Evolutionary conservation across 2,329 filamentous ascomycete species (phyloP), one percentile per base, ranked within the genome.

Genomic region (Dothistroma septosporum): DNA sequence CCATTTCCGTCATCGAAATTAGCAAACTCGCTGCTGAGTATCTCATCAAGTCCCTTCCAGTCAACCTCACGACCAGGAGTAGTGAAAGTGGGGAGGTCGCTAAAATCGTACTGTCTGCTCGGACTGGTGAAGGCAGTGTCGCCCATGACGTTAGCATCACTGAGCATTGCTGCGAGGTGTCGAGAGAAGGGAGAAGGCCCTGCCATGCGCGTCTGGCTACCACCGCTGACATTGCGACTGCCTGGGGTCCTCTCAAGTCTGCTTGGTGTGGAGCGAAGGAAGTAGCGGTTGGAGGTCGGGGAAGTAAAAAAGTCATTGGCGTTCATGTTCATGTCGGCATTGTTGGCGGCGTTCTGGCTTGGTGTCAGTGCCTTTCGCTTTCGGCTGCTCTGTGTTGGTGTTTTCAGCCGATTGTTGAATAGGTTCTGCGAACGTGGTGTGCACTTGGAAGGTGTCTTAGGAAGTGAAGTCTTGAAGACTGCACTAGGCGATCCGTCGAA

Each of bases 81-180:
- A 10, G 59, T 66, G 55, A 73, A 73, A 10, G 64, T 70, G 2
- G 72, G 71, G 59, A 74, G 44, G 62, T 74, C 70, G 35, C 66
- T 68, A 47, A 74, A 74, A 41, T 73, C 71, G 49, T 70, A 70
- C 12, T 61, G 59, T 16, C 65, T 65, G 44, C 66, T 68, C 4
- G 71, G 71, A 41, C 71, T 73, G 2, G 67, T 68, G 57, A 71
- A 70, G 9, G 58, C 58, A 2, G 55, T 63, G n/a, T 44, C 67
- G 22, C 59, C 60, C 1, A 62, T 66, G 24, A 62, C 65, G 33
- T 65, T 69, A 8, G 63, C 64, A 22, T 87, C 83, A 8, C 82
- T 86, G 21, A 90, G 78, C 62, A 90, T 78, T 67, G 88, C 82
- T 64, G 83, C 84, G 37, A 91, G 80, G 22, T 86, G 84, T 41